phyloP scores from a whole-genome alignment of 129 eudicot species.

The Saussurea involucrata region DNA sequence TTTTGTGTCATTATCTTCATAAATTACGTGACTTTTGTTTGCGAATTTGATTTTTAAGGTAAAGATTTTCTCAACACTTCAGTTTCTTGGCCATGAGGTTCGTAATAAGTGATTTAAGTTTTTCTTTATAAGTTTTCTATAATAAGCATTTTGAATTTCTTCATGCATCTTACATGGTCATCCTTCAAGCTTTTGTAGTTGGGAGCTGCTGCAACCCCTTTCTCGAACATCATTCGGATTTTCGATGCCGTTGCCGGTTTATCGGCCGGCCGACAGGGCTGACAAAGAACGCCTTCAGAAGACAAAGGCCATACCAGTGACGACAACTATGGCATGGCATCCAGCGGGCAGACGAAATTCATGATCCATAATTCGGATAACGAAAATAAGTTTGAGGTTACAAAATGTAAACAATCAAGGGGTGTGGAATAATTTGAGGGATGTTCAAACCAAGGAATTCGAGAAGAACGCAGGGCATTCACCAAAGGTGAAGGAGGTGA shows the following conservation, averaged over 20 bases:
- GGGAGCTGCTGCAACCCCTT: too few relatives aligned
- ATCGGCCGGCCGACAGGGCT: neutral
- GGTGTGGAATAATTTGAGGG: slow-evolving; percentile 36
- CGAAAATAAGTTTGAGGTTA: slow-evolving; percentile 24
- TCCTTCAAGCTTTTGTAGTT: too few relatives aligned
- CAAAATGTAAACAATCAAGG: slow-evolving; percentile 19
- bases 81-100: too few relatives aligned
- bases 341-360: slow-evolving; percentile 8
- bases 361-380: slow-evolving; percentile 32
- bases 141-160: too few relatives aligned
- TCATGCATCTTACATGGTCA: too few relatives aligned
- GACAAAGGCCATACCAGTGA: neutral
- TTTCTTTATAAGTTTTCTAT: too few relatives aligned
- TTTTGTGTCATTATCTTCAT: too few relatives aligned
- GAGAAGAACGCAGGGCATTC: slow-evolving; percentile 36
- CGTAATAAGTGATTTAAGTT: too few relatives aligned
- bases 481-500: slow-evolving; percentile 4
- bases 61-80: too few relatives aligned
- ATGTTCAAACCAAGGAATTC: slow-evolving; percentile 30
- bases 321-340: neutral
- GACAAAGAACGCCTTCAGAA: slow-evolving; percentile 5
- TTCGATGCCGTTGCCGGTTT: slow-evolving; percentile 11
- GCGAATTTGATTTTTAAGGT: too few relatives aligned
- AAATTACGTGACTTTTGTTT: too few relatives aligned
- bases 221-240: slow-evolving; percentile 15